Conservation (phyloP, 306 rosid species). For the Senna tora region DNA sequence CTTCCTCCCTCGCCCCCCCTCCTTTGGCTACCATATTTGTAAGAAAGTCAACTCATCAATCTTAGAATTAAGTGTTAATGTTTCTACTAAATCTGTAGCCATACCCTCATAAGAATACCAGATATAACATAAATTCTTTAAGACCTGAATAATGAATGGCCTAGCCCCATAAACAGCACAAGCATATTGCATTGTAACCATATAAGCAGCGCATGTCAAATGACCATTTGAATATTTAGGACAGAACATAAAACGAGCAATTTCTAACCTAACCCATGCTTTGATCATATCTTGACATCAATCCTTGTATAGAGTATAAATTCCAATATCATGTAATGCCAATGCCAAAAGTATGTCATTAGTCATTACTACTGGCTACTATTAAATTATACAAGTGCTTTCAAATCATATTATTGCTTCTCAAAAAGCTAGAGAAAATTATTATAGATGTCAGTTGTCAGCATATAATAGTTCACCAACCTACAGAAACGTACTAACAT, state of each 20-base stretch:
- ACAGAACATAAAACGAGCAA: background rate
- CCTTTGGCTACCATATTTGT: background rate
- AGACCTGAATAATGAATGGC: background rate
- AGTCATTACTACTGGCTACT: background rate
- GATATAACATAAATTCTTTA: background rate
- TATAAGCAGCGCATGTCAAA: background rate
- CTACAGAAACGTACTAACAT: background rate
- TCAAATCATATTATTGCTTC: background rate
- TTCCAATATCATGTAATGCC: background rate
- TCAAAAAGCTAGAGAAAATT: background rate
- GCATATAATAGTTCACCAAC: background rate
- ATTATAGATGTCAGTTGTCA: background rate
- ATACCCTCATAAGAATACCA: conserved; percentile 3
- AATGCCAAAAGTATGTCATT: background rate
- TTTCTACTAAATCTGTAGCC: background rate
- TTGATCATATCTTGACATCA: conserved; percentile 6
- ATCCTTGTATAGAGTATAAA: background rate
- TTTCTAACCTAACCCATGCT: background rate
- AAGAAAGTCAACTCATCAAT: too few species aligned
- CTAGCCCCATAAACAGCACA: background rate
- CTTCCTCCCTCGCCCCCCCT: background rate
- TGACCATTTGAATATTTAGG: background rate
- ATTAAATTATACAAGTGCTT: conserved; percentile 1
- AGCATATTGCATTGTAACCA: background rate
- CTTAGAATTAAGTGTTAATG: background rate